Evolutionary conservation across 129 eudicot genomes (phyloP), one percentile per base, ranked within the genome.

Genomic region (Mikania micrantha): DNA sequence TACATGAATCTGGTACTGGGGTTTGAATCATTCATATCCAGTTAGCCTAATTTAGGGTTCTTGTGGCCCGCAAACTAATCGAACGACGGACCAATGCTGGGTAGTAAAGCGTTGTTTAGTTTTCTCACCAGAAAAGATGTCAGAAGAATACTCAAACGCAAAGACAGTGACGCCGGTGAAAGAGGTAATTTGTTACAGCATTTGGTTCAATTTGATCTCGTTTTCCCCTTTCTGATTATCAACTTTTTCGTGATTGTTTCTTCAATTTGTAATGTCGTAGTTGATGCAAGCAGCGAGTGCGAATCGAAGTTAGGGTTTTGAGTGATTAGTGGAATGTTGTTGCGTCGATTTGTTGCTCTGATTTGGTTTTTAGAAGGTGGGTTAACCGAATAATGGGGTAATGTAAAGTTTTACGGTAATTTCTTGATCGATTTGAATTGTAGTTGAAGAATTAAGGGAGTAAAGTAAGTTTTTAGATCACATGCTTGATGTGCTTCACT

Each of bases 131-230:
- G 86, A 36, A 91, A 85, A 80, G 88, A 88, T 84, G 88, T 91
- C 72, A 84, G 88, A 63, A 85, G 86, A 49, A 78, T 85, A 24
- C 98, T 91, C 76, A 91, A 91, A 80, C 85, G 98, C 52, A 91
- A 88, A 80, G 98, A 88, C 54, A 88, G 98, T 74, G 98, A 91
- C 72, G 96, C 96, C 64, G 98, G 96, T 48, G 96, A 91, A 71
- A 77, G 58, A 81, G 98, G 96, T 91, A 28, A 4, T 3, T 35
- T 53, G 36, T 44, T 44, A 3, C 8, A 1, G 5, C 6, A 6
- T 44, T 44, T 15, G 15, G 15, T 8, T 44, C 20, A 3, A 17
- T 48, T 48, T 48, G 53, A 47, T 47, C 53, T 47, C n/a, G 19
- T 44, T 44, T 44, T 15, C 50, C 50, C 20, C n/a, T 44, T 44